phyloP scores from a whole-genome alignment of 2,329 filamentous ascomycete species.

The Neonectria sp. region DNA sequence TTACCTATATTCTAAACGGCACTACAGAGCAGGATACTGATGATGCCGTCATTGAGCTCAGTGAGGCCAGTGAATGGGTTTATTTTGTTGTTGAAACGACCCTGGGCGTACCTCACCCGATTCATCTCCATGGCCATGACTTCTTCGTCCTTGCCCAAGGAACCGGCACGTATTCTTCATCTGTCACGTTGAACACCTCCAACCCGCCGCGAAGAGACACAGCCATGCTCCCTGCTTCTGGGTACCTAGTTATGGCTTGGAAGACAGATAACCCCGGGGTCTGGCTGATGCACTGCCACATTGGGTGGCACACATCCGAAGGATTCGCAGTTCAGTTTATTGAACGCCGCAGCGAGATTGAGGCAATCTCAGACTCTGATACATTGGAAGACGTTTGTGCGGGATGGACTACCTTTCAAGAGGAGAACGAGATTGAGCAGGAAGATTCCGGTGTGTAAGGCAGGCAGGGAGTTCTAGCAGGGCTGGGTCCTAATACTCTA shows the following conservation, averaged over 20 bases:
- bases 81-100: constrained; percentile 50
- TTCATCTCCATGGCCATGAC: constrained; percentile 57
- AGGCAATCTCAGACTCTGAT: not conserved
- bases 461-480: not conserved
- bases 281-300: constrained; percentile 68
- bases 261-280: constrained; percentile 64
- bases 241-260: constrained; percentile 66
- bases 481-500: not conserved
- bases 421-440: constrained; percentile 19
- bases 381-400: constrained; percentile 21
- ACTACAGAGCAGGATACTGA: constrained; percentile 32
- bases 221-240: constrained; percentile 60
- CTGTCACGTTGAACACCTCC: constrained; percentile 20
- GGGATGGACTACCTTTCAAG: constrained; percentile 16
- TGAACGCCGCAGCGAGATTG: constrained; percentile 25
- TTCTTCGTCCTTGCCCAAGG: constrained; percentile 49
- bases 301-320: constrained; percentile 45
- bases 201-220: constrained; percentile 69
- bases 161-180: constrained; percentile 36
- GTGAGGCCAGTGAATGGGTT: constrained; percentile 46
- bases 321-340: constrained; percentile 35
- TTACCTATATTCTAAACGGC: constrained; percentile 38
- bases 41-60: constrained; percentile 49
- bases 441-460: constrained; percentile 31
- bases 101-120: constrained; percentile 50